These are phyloP conservation scores for Rhytidhysteron rufulum DNA, from an alignment of 2,329 filamentous ascomycete genomes.

Conservation along the genomic window DNA sequence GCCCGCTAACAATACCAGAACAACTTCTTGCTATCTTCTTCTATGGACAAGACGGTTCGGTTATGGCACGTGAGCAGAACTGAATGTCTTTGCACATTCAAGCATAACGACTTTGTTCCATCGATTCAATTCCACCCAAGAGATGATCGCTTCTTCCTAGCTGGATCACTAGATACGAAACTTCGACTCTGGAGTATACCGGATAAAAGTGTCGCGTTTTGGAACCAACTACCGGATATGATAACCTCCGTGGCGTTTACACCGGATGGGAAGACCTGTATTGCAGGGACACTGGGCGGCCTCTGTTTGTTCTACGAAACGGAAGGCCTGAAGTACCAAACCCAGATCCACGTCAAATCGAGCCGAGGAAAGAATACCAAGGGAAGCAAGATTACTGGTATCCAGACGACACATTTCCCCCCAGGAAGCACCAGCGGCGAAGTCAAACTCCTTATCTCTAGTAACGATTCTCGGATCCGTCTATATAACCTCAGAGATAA, in stretches of 20 bases:
- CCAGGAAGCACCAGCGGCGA: slow-evolving; percentile 58
- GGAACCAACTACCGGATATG: slow-evolving; percentile 73
- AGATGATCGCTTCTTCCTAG: slow-evolving; percentile 94
- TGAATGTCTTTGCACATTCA: slow-evolving; percentile 90
- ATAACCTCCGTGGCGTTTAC: slow-evolving; percentile 93
- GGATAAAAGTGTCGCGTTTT: slow-evolving; percentile 87
- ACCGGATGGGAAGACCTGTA: slow-evolving; percentile 83
- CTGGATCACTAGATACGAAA: slow-evolving; percentile 85
- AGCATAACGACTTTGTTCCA: slow-evolving; percentile 92
- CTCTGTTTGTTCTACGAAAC: slow-evolving; percentile 90
- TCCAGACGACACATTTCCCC: slow-evolving; percentile 67
- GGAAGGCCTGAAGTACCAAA: slow-evolving; percentile 77
- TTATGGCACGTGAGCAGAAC: slow-evolving; percentile 84
- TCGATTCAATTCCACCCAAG: slow-evolving; percentile 91
- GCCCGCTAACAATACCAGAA: slow-evolving; percentile 50
- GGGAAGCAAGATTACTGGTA: slow-evolving; percentile 95
- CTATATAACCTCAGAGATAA: slow-evolving; percentile 87
- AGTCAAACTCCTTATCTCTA: slow-evolving; percentile 82
- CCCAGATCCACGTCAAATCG: slow-evolving; percentile 89
- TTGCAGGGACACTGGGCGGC: slow-evolving; percentile 83
- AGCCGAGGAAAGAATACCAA: slow-evolving; percentile 90
- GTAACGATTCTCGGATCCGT: slow-evolving; percentile 88
- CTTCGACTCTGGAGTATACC: slow-evolving; percentile 94
- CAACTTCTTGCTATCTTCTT: slow-evolving; percentile 91
- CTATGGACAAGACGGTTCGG: slow-evolving; percentile 96